A percentile compares a stretch with the other conserved stretches of the same genome.
These are phyloP conservation scores for Pichia sp. DNA, from an alignment of 1,139 yeast genomes.

Conservation along the genomic window DNA sequence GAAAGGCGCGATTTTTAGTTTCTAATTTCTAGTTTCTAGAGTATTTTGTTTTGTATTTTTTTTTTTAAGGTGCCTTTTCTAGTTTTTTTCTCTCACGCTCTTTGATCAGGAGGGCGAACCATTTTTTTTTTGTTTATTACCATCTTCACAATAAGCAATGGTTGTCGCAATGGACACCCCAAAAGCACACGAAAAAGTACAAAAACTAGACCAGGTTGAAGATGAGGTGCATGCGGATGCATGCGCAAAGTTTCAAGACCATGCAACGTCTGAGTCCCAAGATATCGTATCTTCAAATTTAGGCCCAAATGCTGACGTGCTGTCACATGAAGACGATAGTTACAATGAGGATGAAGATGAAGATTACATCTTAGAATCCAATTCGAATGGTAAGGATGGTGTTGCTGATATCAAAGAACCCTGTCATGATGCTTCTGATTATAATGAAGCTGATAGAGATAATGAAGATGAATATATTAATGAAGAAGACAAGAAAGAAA, in stretches of 20 bases:
- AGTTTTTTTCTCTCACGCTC: background rate
- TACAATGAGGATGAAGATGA: conserved; percentile 29
- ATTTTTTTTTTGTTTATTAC: too few species aligned
- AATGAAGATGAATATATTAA: conserved; percentile 21
- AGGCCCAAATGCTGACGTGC: background rate
- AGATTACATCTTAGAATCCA: conserved; percentile 21
- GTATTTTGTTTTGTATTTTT: too few species aligned
- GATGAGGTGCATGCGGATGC: background rate
- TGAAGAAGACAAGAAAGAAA: conserved; percentile 31
- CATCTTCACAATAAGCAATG: background rate
- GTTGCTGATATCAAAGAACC: conserved; percentile 12
- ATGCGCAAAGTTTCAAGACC: background rate
- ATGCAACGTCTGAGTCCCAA: background rate
- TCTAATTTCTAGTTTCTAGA: too few species aligned
- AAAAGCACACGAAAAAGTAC: background rate
- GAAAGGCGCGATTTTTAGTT: too few species aligned
- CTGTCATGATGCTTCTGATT: background rate
- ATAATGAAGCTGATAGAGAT: conserved; percentile 13
- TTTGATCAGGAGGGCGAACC: too few species aligned
- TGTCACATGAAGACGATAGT: conserved; percentile 17
- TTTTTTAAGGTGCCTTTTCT: background rate
- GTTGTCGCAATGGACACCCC: background rate
- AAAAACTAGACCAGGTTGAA: background rate
- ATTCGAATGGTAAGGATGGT: background rate
- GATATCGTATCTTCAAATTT: background rate